phyloP scores from a whole-genome alignment of 2,329 filamentous ascomycete genomes.

The Aspergillus brasiliensis region DNA sequence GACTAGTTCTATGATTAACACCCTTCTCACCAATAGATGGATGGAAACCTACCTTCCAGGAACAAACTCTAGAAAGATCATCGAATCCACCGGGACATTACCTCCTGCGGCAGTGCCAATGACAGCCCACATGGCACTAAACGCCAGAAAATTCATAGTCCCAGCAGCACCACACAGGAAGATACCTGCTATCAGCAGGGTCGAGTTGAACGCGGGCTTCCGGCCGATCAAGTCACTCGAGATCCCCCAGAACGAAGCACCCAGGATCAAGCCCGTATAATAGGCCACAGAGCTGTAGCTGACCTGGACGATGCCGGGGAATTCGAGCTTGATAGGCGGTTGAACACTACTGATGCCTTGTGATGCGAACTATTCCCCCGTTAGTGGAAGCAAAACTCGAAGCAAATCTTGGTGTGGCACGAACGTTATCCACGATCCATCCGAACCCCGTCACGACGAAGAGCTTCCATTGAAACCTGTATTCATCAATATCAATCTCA shows the following conservation, averaged over 20 bases:
- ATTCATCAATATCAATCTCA: neutral
- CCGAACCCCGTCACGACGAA: slow-evolving; percentile 69
- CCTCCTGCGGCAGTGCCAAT: slow-evolving; percentile 32
- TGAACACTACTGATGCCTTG: slow-evolving; percentile 35
- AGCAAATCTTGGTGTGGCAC: too few species aligned
- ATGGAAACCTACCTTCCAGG: slow-evolving; percentile 22
- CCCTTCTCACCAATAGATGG: neutral
- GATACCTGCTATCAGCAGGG: slow-evolving; percentile 45
- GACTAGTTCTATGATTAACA: slow-evolving; percentile 13
- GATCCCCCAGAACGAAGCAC: slow-evolving; percentile 51
- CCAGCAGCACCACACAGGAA: slow-evolving; percentile 31
- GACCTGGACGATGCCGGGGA: slow-evolving; percentile 26
- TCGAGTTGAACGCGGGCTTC: slow-evolving; percentile 50
- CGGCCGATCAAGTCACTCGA: slow-evolving; percentile 48
- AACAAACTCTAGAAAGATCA: slow-evolving; percentile 35
- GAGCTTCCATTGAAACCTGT: slow-evolving; percentile 58
- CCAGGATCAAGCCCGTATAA: slow-evolving; percentile 48
- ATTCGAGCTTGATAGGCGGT: slow-evolving; percentile 31
- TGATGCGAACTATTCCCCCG: slow-evolving; percentile 22
- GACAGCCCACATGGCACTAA: slow-evolving; percentile 32
- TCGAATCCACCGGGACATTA: slow-evolving; percentile 30
- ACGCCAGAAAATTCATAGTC: slow-evolving; percentile 28
- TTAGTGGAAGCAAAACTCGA: neutral
- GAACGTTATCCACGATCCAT: slow-evolving; percentile 66
- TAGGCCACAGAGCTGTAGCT: slow-evolving; percentile 39